phyloP scores from a whole-genome alignment of 257 asterid genomes.

The Penstemon eatonii region DNA sequence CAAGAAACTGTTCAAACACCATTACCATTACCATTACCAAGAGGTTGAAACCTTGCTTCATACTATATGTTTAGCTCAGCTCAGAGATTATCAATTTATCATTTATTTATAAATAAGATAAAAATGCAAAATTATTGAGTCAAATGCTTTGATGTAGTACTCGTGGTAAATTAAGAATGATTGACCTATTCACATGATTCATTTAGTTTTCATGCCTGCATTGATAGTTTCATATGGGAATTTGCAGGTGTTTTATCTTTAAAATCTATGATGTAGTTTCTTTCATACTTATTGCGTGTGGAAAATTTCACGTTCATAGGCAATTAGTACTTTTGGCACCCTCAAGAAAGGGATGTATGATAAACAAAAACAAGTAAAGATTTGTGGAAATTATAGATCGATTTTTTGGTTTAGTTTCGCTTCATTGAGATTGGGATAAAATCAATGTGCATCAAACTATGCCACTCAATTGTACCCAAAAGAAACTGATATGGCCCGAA shows the following conservation, averaged over 20 bases:
- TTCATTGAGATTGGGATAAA: too few species aligned
- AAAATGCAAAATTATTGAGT: neutral
- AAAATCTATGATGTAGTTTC: constrained; percentile 10
- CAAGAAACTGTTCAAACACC: neutral
- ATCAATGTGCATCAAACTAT: too few species aligned
- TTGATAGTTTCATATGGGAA: neutral
- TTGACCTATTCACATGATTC: neutral
- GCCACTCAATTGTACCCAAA: too few species aligned
- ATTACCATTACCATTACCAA: neutral
- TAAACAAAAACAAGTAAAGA: neutral
- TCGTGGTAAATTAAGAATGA: neutral
- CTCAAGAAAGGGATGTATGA: neutral
- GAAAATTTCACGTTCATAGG: constrained; percentile 18
- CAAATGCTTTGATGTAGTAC: neutral
- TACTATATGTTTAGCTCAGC: too few species aligned
- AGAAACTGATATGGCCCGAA: too few species aligned
- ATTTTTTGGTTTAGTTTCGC: too few species aligned
- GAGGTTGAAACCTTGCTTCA: neutral
- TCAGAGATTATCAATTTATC: too few species aligned
- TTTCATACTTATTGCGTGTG: constrained; percentile 9
- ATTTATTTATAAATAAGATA: too few species aligned
- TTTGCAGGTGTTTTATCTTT: neutral
- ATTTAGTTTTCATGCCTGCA: constrained; percentile 10
- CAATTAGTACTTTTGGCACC: neutral
- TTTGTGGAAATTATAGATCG: too few species aligned